These are phyloP conservation scores for Lactarius akahatsu DNA, from an alignment of 768 basidiomycete species.

Conservation along the genomic window DNA sequence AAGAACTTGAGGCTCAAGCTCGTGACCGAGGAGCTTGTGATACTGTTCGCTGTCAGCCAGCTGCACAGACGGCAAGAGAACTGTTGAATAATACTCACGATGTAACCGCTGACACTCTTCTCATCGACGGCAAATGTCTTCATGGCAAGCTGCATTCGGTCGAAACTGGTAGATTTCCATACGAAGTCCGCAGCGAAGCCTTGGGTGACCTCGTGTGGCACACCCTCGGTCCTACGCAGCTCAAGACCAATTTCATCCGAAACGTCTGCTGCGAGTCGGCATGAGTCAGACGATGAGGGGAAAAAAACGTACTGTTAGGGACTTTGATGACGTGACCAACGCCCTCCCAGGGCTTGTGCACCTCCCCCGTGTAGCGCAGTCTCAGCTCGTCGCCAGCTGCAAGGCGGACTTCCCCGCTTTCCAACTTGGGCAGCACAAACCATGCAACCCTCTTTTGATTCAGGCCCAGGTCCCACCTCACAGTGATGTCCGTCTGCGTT, in stretches of 20 bases:
- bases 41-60: constrained; percentile 53
- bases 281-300: constrained; percentile 7
- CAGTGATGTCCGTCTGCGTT: constrained; percentile 94
- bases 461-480: constrained; percentile 96
- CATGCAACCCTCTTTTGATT: constrained; percentile 99
- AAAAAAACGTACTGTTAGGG: constrained; percentile 79
- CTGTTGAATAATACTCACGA: constrained; percentile 53
- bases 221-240: constrained; percentile 84
- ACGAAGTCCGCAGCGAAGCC: constrained; percentile 98
- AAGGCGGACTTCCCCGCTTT: constrained; percentile 95
- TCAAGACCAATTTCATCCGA: constrained; percentile 98
- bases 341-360: constrained; percentile 95
- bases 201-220: constrained; percentile 90
- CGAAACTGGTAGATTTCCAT: constrained; percentile 99
- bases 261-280: constrained; percentile 60
- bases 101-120: constrained; percentile 98
- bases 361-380: constrained; percentile 82
- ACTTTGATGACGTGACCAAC: constrained; percentile 99
- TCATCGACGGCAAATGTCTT: constrained; percentile 99
- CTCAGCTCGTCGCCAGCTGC: constrained; percentile 96
- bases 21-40: constrained; percentile 97
- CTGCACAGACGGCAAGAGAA: not conserved
- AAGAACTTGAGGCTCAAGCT: constrained; percentile 90
- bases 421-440: constrained; percentile 94
- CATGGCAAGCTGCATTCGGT: constrained; percentile 99